Evolutionary conservation across 441 rosid genomes (phyloP).

Genomic region (Croton setiger): DNA sequence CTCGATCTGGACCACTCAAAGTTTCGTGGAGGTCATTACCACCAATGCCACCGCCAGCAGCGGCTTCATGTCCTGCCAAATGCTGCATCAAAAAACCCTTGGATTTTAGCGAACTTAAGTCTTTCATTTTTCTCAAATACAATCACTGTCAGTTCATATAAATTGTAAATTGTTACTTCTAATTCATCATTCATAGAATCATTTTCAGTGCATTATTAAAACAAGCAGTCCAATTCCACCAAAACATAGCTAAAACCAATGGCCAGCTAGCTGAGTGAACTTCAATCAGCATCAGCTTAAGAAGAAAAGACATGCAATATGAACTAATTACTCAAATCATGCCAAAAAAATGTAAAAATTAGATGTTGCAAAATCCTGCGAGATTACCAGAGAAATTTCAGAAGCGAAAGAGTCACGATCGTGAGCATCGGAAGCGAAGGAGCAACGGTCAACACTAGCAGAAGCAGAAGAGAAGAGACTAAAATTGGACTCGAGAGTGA

Average conservation of each 20-base stretch:
- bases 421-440: conserved; percentile 74
- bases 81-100: conserved; percentile 35
- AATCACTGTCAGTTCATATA: not conserved
- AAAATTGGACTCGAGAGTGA: conserved; percentile 74
- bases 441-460: conserved; percentile 88
- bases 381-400: conserved; percentile 63
- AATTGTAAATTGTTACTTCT: not conserved
- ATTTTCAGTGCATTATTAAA: not conserved
- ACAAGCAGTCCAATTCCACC: not conserved
- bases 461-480: conserved; percentile 90
- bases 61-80: conserved; percentile 56
- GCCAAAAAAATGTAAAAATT: not conserved
- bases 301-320: not conserved
- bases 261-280: not conserved
- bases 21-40: conserved; percentile 45
- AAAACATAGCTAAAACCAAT: not conserved
- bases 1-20: conserved; percentile 58
- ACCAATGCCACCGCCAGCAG: conserved; percentile 1
- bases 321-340: not conserved
- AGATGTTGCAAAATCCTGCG: not conserved
- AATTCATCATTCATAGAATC: not conserved
- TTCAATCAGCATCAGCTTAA: no score
- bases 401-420: conserved; percentile 65
- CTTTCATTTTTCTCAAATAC: conserved; percentile 3
- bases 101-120: conserved; percentile 7